phyloP scores from a whole-genome alignment of 805 yeast genomes.

The Saccharomyces kudriavzevii region DNA sequence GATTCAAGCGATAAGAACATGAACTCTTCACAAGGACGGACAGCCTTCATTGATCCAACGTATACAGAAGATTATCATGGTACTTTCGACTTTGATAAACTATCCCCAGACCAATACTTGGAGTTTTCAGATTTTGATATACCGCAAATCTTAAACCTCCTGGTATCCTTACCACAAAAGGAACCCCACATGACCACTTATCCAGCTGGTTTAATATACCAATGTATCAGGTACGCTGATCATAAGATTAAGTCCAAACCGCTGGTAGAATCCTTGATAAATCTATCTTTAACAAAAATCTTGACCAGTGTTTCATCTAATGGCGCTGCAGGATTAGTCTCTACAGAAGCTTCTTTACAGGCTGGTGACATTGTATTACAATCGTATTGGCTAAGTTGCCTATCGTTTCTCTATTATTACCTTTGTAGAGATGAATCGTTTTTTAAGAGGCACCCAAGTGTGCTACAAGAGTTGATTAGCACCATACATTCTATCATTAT shows the following conservation, averaged over 20 bases:
- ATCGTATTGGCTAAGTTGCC: conserved; percentile 83
- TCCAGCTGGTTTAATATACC: conserved; percentile 65
- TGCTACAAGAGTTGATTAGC: conserved; percentile 51
- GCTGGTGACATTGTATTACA: conserved; percentile 58
- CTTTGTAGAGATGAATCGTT: conserved; percentile 57
- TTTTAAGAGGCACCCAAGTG: conserved; percentile 45
- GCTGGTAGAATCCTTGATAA: conserved; percentile 50
- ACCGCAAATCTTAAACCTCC: conserved; percentile 62
- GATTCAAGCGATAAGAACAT: conserved; percentile 10
- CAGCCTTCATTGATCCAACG: background rate
- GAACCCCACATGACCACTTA: conserved; percentile 40
- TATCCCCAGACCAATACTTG: conserved; percentile 51
- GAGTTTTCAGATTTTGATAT: conserved; percentile 55
- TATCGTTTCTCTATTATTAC: conserved; percentile 72
- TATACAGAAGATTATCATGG: background rate
- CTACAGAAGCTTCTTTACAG: conserved; percentile 6
- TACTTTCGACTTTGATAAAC: conserved; percentile 47
- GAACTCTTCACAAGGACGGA: conserved; percentile 7
- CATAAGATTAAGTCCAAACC: conserved; percentile 42
- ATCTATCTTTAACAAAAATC: conserved; percentile 53
- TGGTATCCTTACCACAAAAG: conserved; percentile 51
- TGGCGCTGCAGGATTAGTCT: background rate
- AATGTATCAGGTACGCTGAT: conserved; percentile 62
- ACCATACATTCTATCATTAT: conserved; percentile 53
- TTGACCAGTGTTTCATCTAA: conserved; percentile 43